Base-by-base conservation (phyloP, 2,329 filamentous ascomycete genomes). In the Penicillium sp. region DNA sequence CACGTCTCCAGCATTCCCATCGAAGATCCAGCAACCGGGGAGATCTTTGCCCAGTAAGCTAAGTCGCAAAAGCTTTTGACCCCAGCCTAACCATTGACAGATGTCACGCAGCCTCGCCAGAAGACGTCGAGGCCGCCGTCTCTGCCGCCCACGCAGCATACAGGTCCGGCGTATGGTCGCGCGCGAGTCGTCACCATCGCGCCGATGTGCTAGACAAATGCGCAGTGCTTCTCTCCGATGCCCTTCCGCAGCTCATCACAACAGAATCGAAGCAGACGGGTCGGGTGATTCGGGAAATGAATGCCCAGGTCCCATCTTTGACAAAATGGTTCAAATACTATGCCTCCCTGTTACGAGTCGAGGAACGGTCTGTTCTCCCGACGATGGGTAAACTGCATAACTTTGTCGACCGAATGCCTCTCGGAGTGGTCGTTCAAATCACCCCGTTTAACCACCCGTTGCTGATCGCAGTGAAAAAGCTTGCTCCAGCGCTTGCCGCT, bases 231-330 rank as follows among this genome's bases (percentile, higher is more conserved):
- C 55, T 64, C 5, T 35, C 55, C 5, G 55, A 60, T 8, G 44
- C 56, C 3, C 32, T 90, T 1, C 77, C 81, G 0, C 69, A 74
- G 0, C 78, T 90, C 38, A 85, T 89, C 47, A 69, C 75, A 9
- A 77, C 88, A 4, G 87, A 90, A 68, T 84, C 87, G 8, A 75
- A 70, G 34, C 87, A 90, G 69, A 90, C 87, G 0, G 87, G 87
- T 3, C 83, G 87, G 0, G 83, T 83, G 0, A 76, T 87, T 29
- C 83, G 86, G 27, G 87, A 90, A 68, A 88, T 90, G 85, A 78
- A 80, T 46, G 86, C 86, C 1, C 87, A 90, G 67, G 76, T 90
- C 0, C 80, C 85, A 1, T 82, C 84, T 41, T 62, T 75, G 3
- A 69, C 72, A 5, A 70, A 72, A 55, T 90, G 87, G 87, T 85